These are phyloP conservation scores for Xylaria arbuscula DNA, from an alignment of 2,329 filamentous ascomycete genomes.

Conservation along the genomic window DNA sequence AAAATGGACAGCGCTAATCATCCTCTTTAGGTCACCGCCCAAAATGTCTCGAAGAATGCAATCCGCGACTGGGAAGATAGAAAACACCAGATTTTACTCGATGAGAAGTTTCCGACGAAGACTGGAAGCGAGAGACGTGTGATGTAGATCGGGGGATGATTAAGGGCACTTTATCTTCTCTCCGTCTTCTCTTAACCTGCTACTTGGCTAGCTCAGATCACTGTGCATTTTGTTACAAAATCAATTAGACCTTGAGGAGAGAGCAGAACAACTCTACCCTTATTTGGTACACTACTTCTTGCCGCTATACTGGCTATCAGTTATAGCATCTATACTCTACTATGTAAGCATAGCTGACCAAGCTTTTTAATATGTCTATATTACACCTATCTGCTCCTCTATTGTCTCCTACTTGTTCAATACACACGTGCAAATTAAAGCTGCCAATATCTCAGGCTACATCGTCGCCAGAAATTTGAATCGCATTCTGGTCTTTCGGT, in stretches of 20 bases:
- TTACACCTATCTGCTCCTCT: no score
- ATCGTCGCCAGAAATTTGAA: no score
- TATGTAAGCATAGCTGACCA: no score
- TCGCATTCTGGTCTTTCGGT: no score
- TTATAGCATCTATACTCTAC: neutral
- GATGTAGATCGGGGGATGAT: neutral
- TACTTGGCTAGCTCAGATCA: neutral
- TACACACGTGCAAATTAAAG: no score
- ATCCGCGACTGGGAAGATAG: constrained; percentile 28
- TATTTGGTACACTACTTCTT: neutral
- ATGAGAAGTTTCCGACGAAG: neutral
- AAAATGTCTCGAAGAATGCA: constrained; percentile 31
- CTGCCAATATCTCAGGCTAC: no score
- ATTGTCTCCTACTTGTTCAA: no score
- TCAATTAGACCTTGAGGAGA: neutral
- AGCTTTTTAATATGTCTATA: no score
- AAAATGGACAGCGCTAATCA: constrained; percentile 4
- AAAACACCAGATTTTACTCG: constrained; percentile 5
- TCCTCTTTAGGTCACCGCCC: constrained; percentile 24
- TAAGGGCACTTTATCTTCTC: no score
- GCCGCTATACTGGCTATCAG: neutral
- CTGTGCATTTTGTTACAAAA: neutral
- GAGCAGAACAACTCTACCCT: neutral
- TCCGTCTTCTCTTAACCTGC: no score
- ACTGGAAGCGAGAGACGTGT: neutral